Conservation (phyloP, 1,139 yeast genomes). For the Saccharomycopsis phalli region DNA sequence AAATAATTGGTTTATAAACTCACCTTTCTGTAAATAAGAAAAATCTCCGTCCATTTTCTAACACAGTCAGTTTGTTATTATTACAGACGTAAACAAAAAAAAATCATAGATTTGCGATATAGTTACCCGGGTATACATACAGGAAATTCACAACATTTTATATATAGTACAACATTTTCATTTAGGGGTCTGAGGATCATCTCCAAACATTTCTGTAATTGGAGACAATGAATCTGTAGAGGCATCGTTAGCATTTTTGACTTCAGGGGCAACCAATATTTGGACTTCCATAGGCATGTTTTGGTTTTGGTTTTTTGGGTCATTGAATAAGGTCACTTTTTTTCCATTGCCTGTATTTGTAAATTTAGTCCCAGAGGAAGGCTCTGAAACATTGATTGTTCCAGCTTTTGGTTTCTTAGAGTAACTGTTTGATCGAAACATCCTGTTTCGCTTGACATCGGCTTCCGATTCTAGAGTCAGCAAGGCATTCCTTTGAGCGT, state of each 20-base stretch:
- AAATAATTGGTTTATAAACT: background rate
- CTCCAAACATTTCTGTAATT: slow-evolving; percentile 15
- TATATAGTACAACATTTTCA: too few relatives aligned
- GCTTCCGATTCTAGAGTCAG: slow-evolving; percentile 21
- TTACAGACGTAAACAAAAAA: background rate
- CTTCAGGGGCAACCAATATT: background rate
- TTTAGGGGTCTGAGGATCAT: slow-evolving; percentile 4
- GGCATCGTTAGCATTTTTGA: background rate
- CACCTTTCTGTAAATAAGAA: background rate
- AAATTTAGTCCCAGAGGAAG: slow-evolving; percentile 32
- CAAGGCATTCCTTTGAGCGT: slow-evolving; percentile 8
- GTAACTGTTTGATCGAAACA: slow-evolving; percentile 28
- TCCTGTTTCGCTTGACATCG: slow-evolving; percentile 19
- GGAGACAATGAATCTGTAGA: slow-evolving; percentile 13
- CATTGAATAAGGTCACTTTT: slow-evolving; percentile 50
- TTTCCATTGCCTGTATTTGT: slow-evolving; percentile 35
- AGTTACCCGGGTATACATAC: slow-evolving; percentile 16
- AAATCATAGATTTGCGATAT: too few relatives aligned
- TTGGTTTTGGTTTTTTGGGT: background rate
- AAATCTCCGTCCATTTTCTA: background rate
- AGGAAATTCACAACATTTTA: slow-evolving; percentile 16
- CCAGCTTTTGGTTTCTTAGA: slow-evolving; percentile 27
- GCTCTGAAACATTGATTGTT: slow-evolving; percentile 22
- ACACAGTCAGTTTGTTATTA: background rate
- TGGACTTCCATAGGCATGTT: background rate